These are phyloP conservation scores for Pichia eremophila DNA, from an alignment of 805 yeast genomes.

Conservation along the genomic window DNA sequence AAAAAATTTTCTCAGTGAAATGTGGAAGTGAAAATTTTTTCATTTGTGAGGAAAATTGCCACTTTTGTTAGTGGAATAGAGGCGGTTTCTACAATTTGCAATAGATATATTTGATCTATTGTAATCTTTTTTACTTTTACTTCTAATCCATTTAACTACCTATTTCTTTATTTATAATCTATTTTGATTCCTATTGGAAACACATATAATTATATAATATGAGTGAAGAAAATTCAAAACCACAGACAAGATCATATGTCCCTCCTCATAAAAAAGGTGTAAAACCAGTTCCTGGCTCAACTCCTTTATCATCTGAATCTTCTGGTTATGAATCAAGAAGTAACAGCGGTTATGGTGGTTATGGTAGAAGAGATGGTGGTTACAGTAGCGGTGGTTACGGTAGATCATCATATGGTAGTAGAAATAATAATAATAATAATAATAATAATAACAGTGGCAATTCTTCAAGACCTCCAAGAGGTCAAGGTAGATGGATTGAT, in stretches of 20 bases:
- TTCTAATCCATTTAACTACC: too few relatives aligned
- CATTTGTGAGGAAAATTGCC: too few relatives aligned
- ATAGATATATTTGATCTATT: too few relatives aligned
- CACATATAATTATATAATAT: background rate
- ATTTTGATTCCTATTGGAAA: background rate
- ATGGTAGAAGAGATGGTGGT: background rate
- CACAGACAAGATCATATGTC: conserved; percentile 27
- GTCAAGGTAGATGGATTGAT: conserved; percentile 75
- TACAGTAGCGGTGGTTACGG: conserved; percentile 8
- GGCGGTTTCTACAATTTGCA: too few relatives aligned
- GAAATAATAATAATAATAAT: conserved; percentile 21
- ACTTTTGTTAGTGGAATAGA: too few relatives aligned
- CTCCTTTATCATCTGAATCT: background rate
- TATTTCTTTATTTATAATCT: background rate
- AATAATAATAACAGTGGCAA: conserved; percentile 21
- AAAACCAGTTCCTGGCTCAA: conserved; percentile 2
- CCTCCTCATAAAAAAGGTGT: conserved; percentile 40
- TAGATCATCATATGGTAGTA: conserved; percentile 14
- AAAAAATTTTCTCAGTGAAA: too few relatives aligned
- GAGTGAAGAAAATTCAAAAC: conserved; percentile 8
- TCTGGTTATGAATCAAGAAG: conserved; percentile 1
- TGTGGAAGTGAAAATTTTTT: too few relatives aligned
- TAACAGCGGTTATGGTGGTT: background rate
- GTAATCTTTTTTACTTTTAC: background rate
- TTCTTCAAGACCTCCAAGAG: conserved; percentile 24